These are phyloP conservation scores for Phytophthora pinifolia DNA, from an alignment of 352 stramenopile species.

Conservation along the genomic window DNA sequence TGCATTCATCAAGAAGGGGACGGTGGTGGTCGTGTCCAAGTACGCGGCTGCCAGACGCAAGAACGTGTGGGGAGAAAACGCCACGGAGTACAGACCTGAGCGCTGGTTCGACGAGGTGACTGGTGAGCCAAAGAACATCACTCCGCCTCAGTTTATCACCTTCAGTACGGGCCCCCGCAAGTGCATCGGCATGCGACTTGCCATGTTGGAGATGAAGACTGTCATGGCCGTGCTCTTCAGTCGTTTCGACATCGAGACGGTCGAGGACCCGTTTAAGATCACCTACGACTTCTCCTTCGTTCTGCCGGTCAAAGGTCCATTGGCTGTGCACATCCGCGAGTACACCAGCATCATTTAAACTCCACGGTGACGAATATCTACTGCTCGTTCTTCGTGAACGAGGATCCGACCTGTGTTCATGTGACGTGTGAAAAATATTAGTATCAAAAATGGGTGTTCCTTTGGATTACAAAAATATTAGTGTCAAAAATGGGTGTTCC, in stretches of 20 bases:
- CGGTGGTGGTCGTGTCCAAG: constrained; percentile 35
- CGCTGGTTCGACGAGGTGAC: constrained; percentile 44
- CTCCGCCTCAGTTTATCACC: constrained; percentile 43
- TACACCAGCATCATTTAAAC: neutral
- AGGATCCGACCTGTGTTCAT: too few relatives aligned
- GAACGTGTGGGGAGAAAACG: constrained; percentile 47
- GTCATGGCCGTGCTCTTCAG: constrained; percentile 30
- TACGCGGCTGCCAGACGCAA: constrained; percentile 45
- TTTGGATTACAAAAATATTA: too few relatives aligned
- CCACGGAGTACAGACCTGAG: constrained; percentile 28
- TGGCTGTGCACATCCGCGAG: constrained; percentile 24
- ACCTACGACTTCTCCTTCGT: constrained; percentile 38
- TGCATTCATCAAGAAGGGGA: constrained; percentile 44
- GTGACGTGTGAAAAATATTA: too few relatives aligned
- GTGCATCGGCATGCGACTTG: constrained; percentile 44
- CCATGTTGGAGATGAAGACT: constrained; percentile 47
- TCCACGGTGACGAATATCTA: too few relatives aligned
- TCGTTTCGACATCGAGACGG: constrained; percentile 35
- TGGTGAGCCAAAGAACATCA: constrained; percentile 29
- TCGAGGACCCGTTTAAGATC: constrained; percentile 26
- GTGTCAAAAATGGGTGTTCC: too few relatives aligned
- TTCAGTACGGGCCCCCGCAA: constrained; percentile 51
- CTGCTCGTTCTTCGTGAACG: too few relatives aligned
- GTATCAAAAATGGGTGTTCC: too few relatives aligned
- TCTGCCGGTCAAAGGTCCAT: constrained; percentile 31